Conservation (phyloP, 352 stramenopile species). For the Phytophthora pinifolia region DNA sequence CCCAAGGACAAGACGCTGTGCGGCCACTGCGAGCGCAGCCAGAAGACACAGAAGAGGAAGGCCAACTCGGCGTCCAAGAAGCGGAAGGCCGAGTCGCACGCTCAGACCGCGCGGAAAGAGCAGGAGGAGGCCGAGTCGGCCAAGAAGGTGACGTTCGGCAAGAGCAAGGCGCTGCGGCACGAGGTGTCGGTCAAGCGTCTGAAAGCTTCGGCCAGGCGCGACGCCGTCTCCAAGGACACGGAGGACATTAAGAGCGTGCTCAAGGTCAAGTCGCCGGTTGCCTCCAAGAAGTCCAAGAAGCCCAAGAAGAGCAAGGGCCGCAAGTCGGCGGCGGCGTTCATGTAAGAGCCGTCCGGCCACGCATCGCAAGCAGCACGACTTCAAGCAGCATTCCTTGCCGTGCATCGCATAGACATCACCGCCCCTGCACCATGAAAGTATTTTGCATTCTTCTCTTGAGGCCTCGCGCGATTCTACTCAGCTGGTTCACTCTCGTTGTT, state of each 20-base stretch:
- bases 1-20: slow-evolving; percentile 62
- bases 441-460: slow-evolving; percentile 23
- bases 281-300: slow-evolving; percentile 46
- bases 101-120: slow-evolving; percentile 31
- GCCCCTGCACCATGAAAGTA: slow-evolving; percentile 25
- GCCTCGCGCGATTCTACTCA: background rate
- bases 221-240: slow-evolving; percentile 49
- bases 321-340: slow-evolving; percentile 75
- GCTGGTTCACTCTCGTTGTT: background rate
- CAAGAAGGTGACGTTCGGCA: slow-evolving; percentile 88
- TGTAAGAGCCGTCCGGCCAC: slow-evolving; percentile 34
- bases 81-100: slow-evolving; percentile 52
- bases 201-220: slow-evolving; percentile 72
- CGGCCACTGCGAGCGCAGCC: slow-evolving; percentile 69
- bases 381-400: slow-evolving; percentile 13
- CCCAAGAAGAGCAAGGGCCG: slow-evolving; percentile 39
- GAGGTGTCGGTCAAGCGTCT: slow-evolving; percentile 83
- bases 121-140: slow-evolving; percentile 30
- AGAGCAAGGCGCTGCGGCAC: slow-evolving; percentile 79
- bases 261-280: slow-evolving; percentile 42
- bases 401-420: slow-evolving; percentile 27
- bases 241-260: slow-evolving; percentile 75
- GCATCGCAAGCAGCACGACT: too few species aligned
- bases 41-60: slow-evolving; percentile 66
- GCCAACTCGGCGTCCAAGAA: slow-evolving; percentile 52